A percentile compares a stretch with the other conserved stretches of the same genome.
phyloP scores from a whole-genome alignment of 257 asterid genomes.

The Parsonsia alboflavescens region DNA sequence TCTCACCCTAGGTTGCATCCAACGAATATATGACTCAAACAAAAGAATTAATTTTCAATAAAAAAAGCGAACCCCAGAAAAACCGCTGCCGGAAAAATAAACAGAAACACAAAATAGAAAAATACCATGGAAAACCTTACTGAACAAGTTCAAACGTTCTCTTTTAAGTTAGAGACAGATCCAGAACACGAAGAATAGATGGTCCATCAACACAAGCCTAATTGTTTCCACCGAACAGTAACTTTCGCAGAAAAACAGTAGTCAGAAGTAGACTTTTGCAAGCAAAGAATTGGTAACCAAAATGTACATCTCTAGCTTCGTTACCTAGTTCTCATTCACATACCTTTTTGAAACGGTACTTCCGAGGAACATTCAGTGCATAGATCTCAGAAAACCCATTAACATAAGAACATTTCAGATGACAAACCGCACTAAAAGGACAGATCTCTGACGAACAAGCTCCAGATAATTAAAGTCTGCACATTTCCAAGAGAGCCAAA shows the following conservation, averaged over 20 bases:
- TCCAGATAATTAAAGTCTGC: constrained; percentile 25
- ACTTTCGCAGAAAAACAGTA: constrained; percentile 13
- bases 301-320: constrained; percentile 5
- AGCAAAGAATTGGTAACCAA: constrained; percentile 7
- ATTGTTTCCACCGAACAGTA: constrained; percentile 19
- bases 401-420: constrained; percentile 21
- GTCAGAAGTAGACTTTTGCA: not conserved
- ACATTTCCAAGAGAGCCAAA: constrained; percentile 28
- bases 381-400: constrained; percentile 62
- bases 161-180: constrained; percentile 19
- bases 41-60: not conserved
- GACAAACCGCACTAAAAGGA: constrained; percentile 17
- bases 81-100: not conserved
- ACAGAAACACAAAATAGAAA: not conserved
- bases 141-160: not conserved
- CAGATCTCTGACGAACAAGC: constrained; percentile 54
- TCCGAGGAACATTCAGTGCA: constrained; percentile 34
- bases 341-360: constrained; percentile 41
- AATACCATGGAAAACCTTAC: constrained; percentile 15
- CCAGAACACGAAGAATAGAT: constrained; percentile 23
- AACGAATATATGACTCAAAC: not conserved
- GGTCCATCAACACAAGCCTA: constrained; percentile 24
- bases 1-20: not conserved
- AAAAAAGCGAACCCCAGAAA: not conserved
- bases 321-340: constrained; percentile 15